Evolutionary conservation across 306 rosid species (phyloP), one percentile per base, ranked within the genome.

Genomic region (Cicer cuneatum): DNA sequence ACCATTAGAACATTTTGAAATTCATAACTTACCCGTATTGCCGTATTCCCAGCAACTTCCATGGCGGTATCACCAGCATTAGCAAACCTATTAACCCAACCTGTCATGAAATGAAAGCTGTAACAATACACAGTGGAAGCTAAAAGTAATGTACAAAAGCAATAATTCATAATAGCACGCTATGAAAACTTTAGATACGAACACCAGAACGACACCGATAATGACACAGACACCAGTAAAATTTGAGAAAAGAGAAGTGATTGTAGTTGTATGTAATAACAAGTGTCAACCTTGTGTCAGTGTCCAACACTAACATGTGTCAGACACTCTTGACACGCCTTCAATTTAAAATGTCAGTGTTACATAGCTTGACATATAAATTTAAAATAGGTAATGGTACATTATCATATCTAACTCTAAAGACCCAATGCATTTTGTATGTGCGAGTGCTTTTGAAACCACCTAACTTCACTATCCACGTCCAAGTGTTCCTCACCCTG

Each of bases 61-160:
- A 95, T 80, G 66, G 99, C 98, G 75, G 99, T 83, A 78, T 95
- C 99, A 75, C 99, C 99, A 49, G 99, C 99, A 85, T 95, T 85
- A 56, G 99, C 99, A 86, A 95, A 95, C 66, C 99, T 95, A 80
- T 95, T 95, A 68, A 95, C 99, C 99, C 99, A 95, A 74, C 98
- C 99, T 95, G 93, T 75, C 16, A 81, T 40, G 66, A 56, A 81
- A 83, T 35, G 68, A 52, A 81, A 80, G 54, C 38, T 8, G 42
- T 78, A 37, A 83, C 77, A 58, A 78, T 21, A 65, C 77, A 71
- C 35, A 10, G 78, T 70, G 29, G 29, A 73, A 75, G 41, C 77
- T 5, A 49, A 29, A 41, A 47, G 45, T 51, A 49, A 75, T 73
- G 47, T 56, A 65, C 37, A 53, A 18, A 70, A 70, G 66, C 63